Evolutionary conservation across 305 asterid genomes (phyloP).

Genomic region (Fraxinus greggii): DNA sequence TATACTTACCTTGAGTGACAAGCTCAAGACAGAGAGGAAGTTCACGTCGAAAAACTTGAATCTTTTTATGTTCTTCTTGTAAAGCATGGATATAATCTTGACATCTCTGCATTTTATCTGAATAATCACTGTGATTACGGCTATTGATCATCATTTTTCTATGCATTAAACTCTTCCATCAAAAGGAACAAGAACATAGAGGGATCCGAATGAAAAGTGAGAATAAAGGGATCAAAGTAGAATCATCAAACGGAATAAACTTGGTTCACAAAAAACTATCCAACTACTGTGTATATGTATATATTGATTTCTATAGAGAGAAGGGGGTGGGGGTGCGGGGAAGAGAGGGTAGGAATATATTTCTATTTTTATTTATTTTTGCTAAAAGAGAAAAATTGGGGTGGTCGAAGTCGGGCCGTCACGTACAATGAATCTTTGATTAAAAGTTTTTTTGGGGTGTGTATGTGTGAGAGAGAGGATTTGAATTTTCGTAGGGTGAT

Average conservation of each 20-base stretch:
- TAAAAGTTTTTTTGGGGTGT: not conserved
- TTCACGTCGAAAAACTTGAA: conserved; percentile 81
- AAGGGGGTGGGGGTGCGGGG: not conserved
- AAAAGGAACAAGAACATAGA: conserved; percentile 27
- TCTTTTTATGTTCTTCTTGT: conserved; percentile 68
- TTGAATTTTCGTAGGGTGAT: conserved; percentile 42
- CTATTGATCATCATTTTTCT: conserved; percentile 35
- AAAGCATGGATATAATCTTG: conserved; percentile 42
- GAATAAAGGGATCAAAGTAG: conserved; percentile 64
- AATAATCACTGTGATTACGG: conserved; percentile 27
- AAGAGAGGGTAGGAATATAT: not conserved
- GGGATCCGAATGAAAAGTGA: conserved; percentile 37
- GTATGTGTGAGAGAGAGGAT: not conserved
- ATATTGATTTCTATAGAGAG: conserved; percentile 8
- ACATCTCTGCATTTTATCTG: not conserved
- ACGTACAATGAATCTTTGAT: conserved; percentile 67
- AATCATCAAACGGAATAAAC: conserved; percentile 62
- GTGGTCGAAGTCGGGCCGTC: conserved; percentile 86
- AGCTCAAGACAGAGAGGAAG: conserved; percentile 90
- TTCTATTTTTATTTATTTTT: not conserved
- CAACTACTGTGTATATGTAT: not conserved
- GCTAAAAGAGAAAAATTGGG: conserved; percentile 18
- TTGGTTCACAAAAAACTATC: conserved; percentile 25
- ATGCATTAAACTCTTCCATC: not conserved
- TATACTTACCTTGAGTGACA: conserved; percentile 67